These are phyloP conservation scores for Solanum chmielewskii DNA, from an alignment of 257 asterid genomes.

Conservation along the genomic window DNA sequence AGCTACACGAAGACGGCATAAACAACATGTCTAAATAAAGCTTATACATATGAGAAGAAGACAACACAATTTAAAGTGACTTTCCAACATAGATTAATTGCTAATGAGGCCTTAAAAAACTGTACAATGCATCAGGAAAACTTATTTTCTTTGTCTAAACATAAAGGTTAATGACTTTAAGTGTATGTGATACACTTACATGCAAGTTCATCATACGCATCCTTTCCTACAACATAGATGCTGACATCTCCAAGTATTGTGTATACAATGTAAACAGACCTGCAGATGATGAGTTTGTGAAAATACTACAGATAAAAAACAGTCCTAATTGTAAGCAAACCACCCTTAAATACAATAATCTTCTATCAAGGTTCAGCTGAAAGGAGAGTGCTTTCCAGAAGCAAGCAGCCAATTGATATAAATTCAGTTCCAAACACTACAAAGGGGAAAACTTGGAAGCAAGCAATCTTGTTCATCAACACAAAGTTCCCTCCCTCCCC, in stretches of 20 bases:
- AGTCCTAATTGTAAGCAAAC: neutral
- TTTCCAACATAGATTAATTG: neutral
- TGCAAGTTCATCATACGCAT: slow-evolving; percentile 94
- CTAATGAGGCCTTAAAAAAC: neutral
- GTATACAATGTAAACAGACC: slow-evolving; percentile 92
- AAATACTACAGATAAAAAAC: neutral
- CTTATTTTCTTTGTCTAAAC: neutral
- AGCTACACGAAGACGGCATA: neutral
- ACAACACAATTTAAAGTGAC: neutral
- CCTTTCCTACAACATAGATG: slow-evolving; percentile 89
- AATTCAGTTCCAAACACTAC: neutral
- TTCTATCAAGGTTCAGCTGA: neutral
- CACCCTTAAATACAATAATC: neutral
- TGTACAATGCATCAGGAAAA: neutral
- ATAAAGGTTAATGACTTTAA: neutral
- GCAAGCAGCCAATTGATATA: neutral
- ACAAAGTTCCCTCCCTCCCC: neutral
- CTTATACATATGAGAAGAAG: neutral
- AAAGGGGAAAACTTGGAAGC: neutral
- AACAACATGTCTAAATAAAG: neutral
- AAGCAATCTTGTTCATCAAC: neutral
- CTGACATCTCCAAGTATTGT: slow-evolving; percentile 98
- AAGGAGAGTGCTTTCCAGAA: neutral
- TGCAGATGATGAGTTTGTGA: slow-evolving; percentile 17
- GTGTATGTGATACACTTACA: slow-evolving; percentile 37